Evolutionary conservation across 2,329 filamentous ascomycete genomes (phyloP).

Genomic region (Trichoderma oligosporum): DNA sequence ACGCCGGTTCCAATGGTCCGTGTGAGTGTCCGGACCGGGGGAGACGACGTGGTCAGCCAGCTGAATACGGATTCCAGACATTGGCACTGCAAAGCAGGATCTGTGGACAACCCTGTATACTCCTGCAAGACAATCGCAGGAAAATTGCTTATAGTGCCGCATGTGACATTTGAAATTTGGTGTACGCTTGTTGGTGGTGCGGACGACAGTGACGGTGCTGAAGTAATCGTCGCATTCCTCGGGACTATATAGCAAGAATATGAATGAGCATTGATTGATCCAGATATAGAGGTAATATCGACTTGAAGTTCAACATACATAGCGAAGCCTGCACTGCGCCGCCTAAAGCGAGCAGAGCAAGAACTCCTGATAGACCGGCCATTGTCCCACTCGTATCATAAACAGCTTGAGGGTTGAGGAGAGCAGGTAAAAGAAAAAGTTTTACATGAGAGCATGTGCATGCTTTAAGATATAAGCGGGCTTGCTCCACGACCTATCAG

Average conservation of each 20-base stretch:
- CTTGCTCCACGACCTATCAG: neutral
- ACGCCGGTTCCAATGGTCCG: conserved; percentile 11
- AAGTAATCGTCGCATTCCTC: neutral
- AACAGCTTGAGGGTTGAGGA: neutral
- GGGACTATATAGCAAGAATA: neutral
- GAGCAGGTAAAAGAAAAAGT: neutral
- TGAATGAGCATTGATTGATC: neutral
- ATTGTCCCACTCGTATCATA: conserved; percentile 3
- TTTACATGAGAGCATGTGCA: neutral
- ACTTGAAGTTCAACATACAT: neutral
- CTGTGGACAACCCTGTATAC: conserved; percentile 9
- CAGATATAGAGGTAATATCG: neutral
- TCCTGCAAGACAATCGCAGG: neutral
- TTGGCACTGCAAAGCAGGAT: conserved; percentile 13
- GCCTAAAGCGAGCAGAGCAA: conserved; percentile 7
- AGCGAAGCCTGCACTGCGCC: conserved; percentile 2
- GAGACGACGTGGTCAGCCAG: conserved; percentile 7
- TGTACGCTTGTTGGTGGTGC: neutral
- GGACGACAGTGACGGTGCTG: neutral
- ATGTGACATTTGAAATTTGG: neutral
- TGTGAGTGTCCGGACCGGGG: neutral
- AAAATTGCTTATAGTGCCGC: neutral
- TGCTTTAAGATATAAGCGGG: neutral
- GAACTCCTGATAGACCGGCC: conserved; percentile 1
- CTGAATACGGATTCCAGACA: conserved; percentile 2